phyloP scores from a whole-genome alignment of 768 basidiomycete species.

The Leccinum disarticulatum region DNA sequence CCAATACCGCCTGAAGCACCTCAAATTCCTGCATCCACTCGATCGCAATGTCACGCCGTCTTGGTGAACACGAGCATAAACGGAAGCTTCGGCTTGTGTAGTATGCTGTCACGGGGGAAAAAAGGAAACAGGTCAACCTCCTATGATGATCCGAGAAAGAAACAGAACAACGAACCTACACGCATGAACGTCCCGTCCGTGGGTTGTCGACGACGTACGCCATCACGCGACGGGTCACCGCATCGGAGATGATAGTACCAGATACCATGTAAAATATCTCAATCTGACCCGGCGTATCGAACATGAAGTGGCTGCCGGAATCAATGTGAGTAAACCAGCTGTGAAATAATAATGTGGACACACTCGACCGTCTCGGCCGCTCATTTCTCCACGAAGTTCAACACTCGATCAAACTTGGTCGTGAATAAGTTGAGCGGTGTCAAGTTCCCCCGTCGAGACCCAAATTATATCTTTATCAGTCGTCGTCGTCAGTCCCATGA shows the following conservation, averaged over 20 bases:
- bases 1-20: conserved; percentile 85
- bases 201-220: conserved; percentile 99
- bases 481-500: conserved; percentile 14
- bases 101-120: conserved; percentile 55
- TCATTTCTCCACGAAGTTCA: conserved; percentile 82
- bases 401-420: conserved; percentile 60
- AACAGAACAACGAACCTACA: conserved; percentile 63
- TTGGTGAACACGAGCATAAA: conserved; percentile 99
- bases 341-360: conserved; percentile 30
- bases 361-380: conserved; percentile 80
- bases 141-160: neutral
- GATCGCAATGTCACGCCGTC: conserved; percentile 83
- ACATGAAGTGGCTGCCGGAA: conserved; percentile 74
- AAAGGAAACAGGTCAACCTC: neutral
- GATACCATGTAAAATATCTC: conserved; percentile 99
- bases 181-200: conserved; percentile 97
- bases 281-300: conserved; percentile 98
- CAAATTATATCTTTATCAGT: conserved; percentile 69
- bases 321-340: neutral
- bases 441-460: conserved; percentile 50
- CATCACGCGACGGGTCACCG: conserved; percentile 68
- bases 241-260: conserved; percentile 97
- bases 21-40: conserved; percentile 99
- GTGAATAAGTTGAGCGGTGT: conserved; percentile 97
- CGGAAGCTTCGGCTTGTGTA: conserved; percentile 97